Evolutionary conservation across 2,329 filamentous ascomycete genomes (phyloP).

Genomic region (Rhinocladiella mackenziei): DNA sequence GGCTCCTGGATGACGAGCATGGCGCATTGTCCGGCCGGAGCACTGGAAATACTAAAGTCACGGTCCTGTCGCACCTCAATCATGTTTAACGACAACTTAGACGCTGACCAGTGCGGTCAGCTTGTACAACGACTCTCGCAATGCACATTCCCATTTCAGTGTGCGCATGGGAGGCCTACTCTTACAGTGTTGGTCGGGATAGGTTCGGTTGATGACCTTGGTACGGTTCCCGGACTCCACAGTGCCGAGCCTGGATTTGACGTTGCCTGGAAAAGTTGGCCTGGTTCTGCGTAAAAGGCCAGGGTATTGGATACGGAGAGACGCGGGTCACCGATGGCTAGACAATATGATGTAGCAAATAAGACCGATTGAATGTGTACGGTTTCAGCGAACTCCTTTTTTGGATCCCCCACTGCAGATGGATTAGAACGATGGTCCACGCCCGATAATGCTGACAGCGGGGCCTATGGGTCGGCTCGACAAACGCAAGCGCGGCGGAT

Average conservation of each 20-base stretch:
- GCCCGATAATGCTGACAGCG: too few species aligned
- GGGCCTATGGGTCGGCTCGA: slow-evolving; percentile 6
- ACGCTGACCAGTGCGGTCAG: slow-evolving; percentile 37
- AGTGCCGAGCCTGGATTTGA: slow-evolving; percentile 15
- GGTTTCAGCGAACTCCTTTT: too few species aligned
- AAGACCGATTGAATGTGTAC: too few species aligned
- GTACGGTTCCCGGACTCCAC: neutral
- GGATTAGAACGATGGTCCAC: too few species aligned
- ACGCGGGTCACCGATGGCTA: too few species aligned
- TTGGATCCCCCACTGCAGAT: too few species aligned
- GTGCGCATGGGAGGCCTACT: slow-evolving; percentile 49
- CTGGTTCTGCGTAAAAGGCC: neutral
- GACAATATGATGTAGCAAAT: too few species aligned
- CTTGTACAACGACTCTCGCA: slow-evolving; percentile 38
- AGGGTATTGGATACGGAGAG: neutral
- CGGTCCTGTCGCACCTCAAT: slow-evolving; percentile 48
- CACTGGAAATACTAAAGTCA: slow-evolving; percentile 60
- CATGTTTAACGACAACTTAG: slow-evolving; percentile 49
- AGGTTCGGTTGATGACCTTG: slow-evolving; percentile 6
- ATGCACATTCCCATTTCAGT: slow-evolving; percentile 49
- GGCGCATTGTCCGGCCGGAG: slow-evolving; percentile 66
- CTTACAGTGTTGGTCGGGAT: slow-evolving; percentile 45
- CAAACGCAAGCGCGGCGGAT: slow-evolving; percentile 5
- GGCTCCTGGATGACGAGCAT: slow-evolving; percentile 41
- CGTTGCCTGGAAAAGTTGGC: slow-evolving; percentile 16